Evolutionary conservation across 2,329 filamentous ascomycete genomes (phyloP), one percentile per base, ranked within the genome.

Genomic region (Pseudohalonectria lignicola): DNA sequence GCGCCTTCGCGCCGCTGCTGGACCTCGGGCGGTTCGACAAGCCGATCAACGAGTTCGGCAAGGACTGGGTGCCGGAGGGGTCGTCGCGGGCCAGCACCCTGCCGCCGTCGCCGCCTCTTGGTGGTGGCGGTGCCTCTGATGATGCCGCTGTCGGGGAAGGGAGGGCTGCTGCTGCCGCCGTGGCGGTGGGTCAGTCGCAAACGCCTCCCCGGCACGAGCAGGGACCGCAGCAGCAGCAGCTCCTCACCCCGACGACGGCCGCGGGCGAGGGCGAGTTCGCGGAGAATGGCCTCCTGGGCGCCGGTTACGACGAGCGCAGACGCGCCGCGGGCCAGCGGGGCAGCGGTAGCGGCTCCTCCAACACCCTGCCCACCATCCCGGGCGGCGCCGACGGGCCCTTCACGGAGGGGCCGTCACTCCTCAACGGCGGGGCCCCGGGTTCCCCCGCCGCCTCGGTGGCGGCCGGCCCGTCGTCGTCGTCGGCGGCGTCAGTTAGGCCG

Each of bases 1-100:
- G 80, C 5, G 69, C 74, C 2, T 83, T 83, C 55, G 67, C 76
- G 46, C 81, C 84, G 1, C 58, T 87, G 4, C 56, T 87, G 8
- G 76, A 86, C 42, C 59, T 78, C 50, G 63, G 70, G 29, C 64
- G 69, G 7, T 76, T 80, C 47, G 67, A 74, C 41, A 68, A 69
- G 49, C 62, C 66, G 8, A 43, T 69, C 1, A 68, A 69, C 11
- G 62, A 70, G 12, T 68, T 67, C 37, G 64, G 64, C 13, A 69
- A 68, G 36, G 60, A 67, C 40, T 56, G 62, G 40, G 48, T 57
- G 13, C 49, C 54, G 2, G 42, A 54, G 6, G n/a, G n/a, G n/a
- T 40, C 45, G 40, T 43, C 46, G 29, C 49, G 50, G 13, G 42
- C 46, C 19, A 47, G 48, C 40, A 56, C 31, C 45, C 56, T 32